Percentiles rank a stretch among this genome's conserved stretches.
These are phyloP conservation scores for Trichoderma gamsii DNA, from an alignment of 495 filamentous ascomycete genomes.

Conservation along the genomic window DNA sequence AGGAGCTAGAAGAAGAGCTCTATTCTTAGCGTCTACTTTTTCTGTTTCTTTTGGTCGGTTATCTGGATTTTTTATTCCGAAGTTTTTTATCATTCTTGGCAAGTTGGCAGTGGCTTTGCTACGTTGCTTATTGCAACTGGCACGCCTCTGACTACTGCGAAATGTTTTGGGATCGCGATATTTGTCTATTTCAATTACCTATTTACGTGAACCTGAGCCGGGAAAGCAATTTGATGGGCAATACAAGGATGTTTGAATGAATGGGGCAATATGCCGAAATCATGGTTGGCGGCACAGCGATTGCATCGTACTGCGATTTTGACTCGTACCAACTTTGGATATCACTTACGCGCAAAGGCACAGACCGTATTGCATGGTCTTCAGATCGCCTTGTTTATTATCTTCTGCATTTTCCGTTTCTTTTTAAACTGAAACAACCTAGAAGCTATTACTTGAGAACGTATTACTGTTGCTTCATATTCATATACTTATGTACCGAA, in stretches of 20 bases:
- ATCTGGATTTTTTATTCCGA: not conserved
- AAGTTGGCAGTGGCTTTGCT: not conserved
- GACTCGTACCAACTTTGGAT: constrained; percentile 24
- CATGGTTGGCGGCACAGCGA: constrained; percentile 3
- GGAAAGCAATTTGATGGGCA: not conserved
- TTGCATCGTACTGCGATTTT: constrained; percentile 17
- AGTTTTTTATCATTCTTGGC: not conserved
- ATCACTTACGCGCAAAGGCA: constrained; percentile 18
- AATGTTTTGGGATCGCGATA: not conserved
- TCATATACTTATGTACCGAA: constrained; percentile 6
- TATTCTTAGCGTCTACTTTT: not conserved
- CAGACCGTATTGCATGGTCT: constrained; percentile 7
- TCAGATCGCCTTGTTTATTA: constrained; percentile 19
- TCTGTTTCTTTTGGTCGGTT: constrained; percentile 1
- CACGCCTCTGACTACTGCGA: not conserved
- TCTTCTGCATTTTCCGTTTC: constrained; percentile 15
- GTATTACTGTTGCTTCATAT: constrained; percentile 5
- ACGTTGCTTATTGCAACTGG: not conserved
- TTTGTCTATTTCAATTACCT: not conserved
- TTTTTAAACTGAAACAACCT: constrained; percentile 17
- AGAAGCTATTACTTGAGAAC: not conserved
- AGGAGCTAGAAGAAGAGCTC: not conserved
- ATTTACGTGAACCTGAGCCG: constrained; percentile 2
- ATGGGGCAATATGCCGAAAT: not conserved
- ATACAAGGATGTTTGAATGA: constrained; percentile 11